Percentiles rank a stretch among this genome's conserved stretches.
Evolutionary conservation across 768 basidiomycete genomes (phyloP).

Genomic region (Podaxis sp.): DNA sequence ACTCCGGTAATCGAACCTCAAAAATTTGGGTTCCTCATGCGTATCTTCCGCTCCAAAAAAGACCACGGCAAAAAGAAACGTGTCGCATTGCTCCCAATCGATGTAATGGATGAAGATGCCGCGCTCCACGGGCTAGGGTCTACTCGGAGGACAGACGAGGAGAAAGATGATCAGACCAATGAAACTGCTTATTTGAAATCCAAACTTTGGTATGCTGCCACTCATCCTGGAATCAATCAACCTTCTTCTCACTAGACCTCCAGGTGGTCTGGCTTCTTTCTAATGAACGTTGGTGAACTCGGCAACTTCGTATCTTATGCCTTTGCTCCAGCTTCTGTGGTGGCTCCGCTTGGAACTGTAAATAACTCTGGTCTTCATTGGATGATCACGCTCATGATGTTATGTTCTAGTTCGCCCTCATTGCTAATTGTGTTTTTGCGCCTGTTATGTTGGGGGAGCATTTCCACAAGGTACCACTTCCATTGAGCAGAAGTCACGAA

Average conservation of each 20-base stretch:
- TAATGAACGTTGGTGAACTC: conserved; percentile 90
- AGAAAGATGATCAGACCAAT: conserved; percentile 33
- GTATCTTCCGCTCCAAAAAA: conserved; percentile 4
- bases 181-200: conserved; percentile 82
- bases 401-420: conserved; percentile 72
- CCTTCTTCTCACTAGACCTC: conserved; percentile 4
- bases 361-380: conserved; percentile 17
- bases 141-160: conserved; percentile 17
- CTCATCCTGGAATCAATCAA: neutral
- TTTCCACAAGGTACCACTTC: conserved; percentile 64
- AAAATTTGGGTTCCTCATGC: neutral
- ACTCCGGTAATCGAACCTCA: neutral
- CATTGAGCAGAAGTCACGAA: conserved; percentile 9
- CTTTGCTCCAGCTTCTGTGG: conserved; percentile 87
- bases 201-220: conserved; percentile 66
- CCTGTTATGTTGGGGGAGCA: conserved; percentile 81
- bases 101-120: conserved; percentile 39
- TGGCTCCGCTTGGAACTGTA: conserved; percentile 95
- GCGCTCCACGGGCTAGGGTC: conserved; percentile 23
- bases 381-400: conserved; percentile 12
- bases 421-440: conserved; percentile 93
- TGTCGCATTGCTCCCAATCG: conserved; percentile 29
- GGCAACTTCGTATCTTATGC: conserved; percentile 92
- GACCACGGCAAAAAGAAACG: conserved; percentile 18
- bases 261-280: conserved; percentile 87